Evolutionary conservation across 495 filamentous ascomycete species (phyloP), one percentile per base, ranked within the genome.

Genomic region (Evansstolkia leycettana): DNA sequence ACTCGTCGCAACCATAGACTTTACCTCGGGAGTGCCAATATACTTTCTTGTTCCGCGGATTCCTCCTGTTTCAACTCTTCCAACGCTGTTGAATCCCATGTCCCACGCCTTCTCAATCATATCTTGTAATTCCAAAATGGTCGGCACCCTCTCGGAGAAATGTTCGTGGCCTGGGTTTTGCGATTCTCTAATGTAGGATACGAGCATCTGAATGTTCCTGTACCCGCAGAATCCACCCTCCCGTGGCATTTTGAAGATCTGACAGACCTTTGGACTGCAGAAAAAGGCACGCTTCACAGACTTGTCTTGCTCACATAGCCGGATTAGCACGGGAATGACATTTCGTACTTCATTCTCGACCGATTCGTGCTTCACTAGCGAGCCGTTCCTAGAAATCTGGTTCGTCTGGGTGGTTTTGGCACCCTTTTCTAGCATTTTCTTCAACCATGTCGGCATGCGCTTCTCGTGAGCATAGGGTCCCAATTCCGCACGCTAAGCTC

Each of bases 201-300:
- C 62, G 39, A 94, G 50, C 85, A 94, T 93, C 48, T 98, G 90
- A 27, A 95, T 94, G 53, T 94, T 98, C 7, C 90, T 70, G 48
- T 95, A 98, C n/a, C 90, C 90, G 57, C 90, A 98, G 58, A 96
- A 98, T 1, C 85, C 84, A 23, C 88, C 82, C 57, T 94, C 87
- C 24, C 64, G 71, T 7, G 67, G 67, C 25, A 94, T 65, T 46
- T 94, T 94, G 31, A 78, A 80, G 12, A 98, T 70, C 50, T 95
- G 88, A 25, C 75, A 72, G 1, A 84, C 80, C 17, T 62, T 65
- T 5, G 83, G 70, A 42, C 85, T 74, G 53, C 90, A 96, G 18
- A 93, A 55, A 45, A 84, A 94, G 3, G 83, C 83, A 37, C 74
- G 72, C 23, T 70, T 57, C 11, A 83, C 74, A 9, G 65, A 55